Base-by-base conservation (phyloP, 345 rosid genomes). In the Punica granatum region DNA sequence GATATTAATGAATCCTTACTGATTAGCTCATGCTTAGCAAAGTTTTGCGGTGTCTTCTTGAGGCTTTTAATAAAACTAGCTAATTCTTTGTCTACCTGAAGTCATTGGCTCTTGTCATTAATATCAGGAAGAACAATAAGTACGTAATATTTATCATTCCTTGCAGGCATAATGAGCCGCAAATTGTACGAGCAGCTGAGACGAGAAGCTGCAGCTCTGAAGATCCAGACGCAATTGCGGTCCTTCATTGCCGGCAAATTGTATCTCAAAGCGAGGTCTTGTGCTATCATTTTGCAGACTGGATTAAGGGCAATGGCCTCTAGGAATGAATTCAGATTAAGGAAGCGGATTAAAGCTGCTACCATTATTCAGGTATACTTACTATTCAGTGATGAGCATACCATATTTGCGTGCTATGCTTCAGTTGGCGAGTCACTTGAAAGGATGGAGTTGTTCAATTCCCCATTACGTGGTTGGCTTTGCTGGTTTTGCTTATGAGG, bases 241-340 rank as follows among this genome's bases (percentile, higher is more conserved):
- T 74, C 73, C 67, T 76, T 78, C 68, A 67, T 78, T 60, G 87
- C 83, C 72, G 81, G 81, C 76, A 83, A 80, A 76, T 84, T 86
- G 39, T 85, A 86, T 78, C 65, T 68, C 63, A 66, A 73, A 41
- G 65, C 73, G 51, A 78, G 77, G 72, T 79, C 78, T 65, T 83
- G 91, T 75, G 90, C 95, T 30, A 66, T 91, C 48, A 73, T 72
- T 35, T 73, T 94, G 85, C 97, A 94, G 89, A 81, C 96, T 49
- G 95, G 92, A 72, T 77, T 88, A 63, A 88, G 91, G 79, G 87
- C 86, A 60, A 91, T 91, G 97, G 80, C 79, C 81, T 92, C 93
- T 64, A 89, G 99, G 61, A 81, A 83, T 81, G 96, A 88, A 70
- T 90, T 86, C 75, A 80, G 96, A 72, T 82, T 85, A 72, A 85